These are phyloP conservation scores for Leishmania tropica DNA, from an alignment of 208 protist species.

Conservation along the genomic window DNA sequence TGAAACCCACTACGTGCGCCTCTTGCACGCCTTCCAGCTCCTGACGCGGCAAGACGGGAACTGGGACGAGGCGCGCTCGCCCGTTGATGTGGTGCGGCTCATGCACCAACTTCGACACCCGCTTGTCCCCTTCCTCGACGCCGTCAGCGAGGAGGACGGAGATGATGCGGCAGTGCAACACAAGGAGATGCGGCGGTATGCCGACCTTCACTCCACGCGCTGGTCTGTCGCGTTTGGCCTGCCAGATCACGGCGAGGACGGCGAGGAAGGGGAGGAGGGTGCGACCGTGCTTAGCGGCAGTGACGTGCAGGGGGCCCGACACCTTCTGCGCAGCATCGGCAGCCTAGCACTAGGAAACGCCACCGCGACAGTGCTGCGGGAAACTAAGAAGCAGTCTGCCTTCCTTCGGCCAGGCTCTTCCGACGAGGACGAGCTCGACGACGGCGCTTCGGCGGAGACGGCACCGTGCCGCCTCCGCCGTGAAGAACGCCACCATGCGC, in stretches of 20 bases:
- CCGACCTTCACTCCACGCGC: constrained; percentile 21
- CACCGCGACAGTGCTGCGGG: constrained; percentile 40
- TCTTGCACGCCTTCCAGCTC: constrained; percentile 56
- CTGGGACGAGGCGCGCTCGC: not conserved
- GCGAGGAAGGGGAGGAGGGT: constrained; percentile 10
- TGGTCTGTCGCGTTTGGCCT: constrained; percentile 21
- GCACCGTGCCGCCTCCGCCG: not conserved
- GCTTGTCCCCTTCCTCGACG: constrained; percentile 23
- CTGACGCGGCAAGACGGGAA: constrained; percentile 7
- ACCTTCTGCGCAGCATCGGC: constrained; percentile 46
- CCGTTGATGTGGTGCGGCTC: constrained; percentile 20
- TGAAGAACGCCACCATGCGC: constrained; percentile 18
- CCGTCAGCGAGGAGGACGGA: constrained; percentile 18
- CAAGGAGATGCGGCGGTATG: not conserved
- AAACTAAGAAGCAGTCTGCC: constrained; percentile 42
- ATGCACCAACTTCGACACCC: constrained; percentile 27
- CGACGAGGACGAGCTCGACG: constrained; percentile 21
- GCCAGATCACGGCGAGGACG: not conserved
- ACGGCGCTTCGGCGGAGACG: constrained; percentile 7
- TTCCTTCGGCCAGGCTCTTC: constrained; percentile 8
- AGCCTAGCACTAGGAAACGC: constrained; percentile 34
- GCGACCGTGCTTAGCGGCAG: constrained; percentile 26
- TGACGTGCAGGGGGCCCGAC: constrained; percentile 28
- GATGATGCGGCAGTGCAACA: not conserved
- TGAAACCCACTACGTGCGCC: constrained; percentile 62